Percentiles rank a stretch among this genome's conserved stretches.
phyloP scores from a whole-genome alignment of 495 filamentous ascomycete species.

The Sporormia fimetaria region DNA sequence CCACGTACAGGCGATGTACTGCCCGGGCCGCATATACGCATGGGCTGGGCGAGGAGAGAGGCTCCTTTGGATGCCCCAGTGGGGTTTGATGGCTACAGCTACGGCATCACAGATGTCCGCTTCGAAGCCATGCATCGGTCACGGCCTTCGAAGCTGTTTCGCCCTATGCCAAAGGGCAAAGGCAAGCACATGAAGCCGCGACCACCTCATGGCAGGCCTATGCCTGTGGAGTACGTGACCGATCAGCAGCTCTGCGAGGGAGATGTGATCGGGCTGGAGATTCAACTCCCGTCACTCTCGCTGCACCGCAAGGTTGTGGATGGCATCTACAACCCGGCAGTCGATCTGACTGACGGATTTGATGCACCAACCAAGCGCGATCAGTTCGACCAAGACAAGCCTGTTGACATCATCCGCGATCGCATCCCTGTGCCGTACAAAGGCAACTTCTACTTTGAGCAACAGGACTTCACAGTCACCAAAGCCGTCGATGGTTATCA shows the following conservation, averaged over 20 bases:
- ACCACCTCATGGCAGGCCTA: constrained; percentile 50
- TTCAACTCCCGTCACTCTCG: constrained; percentile 72
- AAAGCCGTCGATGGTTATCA: constrained; percentile 82
- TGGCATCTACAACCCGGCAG: constrained; percentile 73
- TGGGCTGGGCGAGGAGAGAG: constrained; percentile 85
- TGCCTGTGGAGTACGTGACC: constrained; percentile 26
- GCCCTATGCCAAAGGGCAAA: constrained; percentile 29
- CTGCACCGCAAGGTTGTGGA: constrained; percentile 81
- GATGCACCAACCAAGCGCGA: constrained; percentile 25
- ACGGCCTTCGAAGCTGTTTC: constrained; percentile 77
- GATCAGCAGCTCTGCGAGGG: constrained; percentile 50
- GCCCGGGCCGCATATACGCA: constrained; percentile 54
- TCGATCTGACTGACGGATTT: constrained; percentile 53
- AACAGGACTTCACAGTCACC: constrained; percentile 77
- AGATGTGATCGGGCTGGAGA: constrained; percentile 90
- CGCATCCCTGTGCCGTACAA: constrained; percentile 90
- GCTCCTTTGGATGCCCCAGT: constrained; percentile 86
- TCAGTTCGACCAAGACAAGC: constrained; percentile 26
- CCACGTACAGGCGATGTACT: constrained; percentile 13
- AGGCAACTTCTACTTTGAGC: constrained; percentile 84
- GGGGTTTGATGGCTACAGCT: constrained; percentile 92
- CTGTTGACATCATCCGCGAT: constrained; percentile 80
- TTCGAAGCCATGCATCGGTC: constrained; percentile 92
- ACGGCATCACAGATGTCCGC: constrained; percentile 77
- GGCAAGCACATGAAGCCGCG: constrained; percentile 23